Conservation (phyloP, 2,329 filamentous ascomycete species). For the Calonectria honghensis region DNA sequence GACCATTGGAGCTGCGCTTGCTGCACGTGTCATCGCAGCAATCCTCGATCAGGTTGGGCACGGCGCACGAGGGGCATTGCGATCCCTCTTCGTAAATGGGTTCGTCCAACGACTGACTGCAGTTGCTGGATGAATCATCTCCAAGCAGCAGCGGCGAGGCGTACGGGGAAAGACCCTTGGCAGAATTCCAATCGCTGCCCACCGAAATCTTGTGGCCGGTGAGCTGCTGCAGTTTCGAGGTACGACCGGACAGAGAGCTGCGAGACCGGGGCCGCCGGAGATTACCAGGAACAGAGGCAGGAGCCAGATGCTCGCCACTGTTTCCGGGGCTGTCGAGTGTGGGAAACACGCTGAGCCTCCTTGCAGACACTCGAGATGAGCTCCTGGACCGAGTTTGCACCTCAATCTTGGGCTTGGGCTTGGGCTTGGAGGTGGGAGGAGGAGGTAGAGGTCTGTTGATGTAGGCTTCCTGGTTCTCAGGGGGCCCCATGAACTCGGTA, state of each 20-base stretch:
- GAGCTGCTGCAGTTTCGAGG: constrained; percentile 65
- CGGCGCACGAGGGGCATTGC: constrained; percentile 42
- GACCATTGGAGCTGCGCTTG: constrained; percentile 48
- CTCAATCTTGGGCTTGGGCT: neutral
- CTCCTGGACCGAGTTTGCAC: constrained; percentile 13
- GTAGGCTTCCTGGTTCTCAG: constrained; percentile 51
- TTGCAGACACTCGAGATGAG: constrained; percentile 11
- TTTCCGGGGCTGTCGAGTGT: neutral
- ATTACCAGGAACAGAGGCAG: neutral
- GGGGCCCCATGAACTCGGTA: constrained; percentile 48
- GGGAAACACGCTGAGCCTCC: constrained; percentile 21
- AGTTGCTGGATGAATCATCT: constrained; percentile 53
- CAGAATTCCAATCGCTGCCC: constrained; percentile 43
- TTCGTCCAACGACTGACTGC: constrained; percentile 48
- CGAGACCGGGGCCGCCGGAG: constrained; percentile 6
- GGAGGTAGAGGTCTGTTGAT: constrained; percentile 48
- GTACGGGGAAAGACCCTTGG: constrained; percentile 44
- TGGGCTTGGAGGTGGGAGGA: constrained; percentile 29
- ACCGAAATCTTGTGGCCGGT: constrained; percentile 63
- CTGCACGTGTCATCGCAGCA: constrained; percentile 52
- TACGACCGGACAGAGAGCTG: constrained; percentile 46
- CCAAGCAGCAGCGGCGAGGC: constrained; percentile 45
- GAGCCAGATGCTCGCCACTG: neutral
- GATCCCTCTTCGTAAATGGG: constrained; percentile 49
- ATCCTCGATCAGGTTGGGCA: constrained; percentile 51